These are phyloP conservation scores for Entelexis sorbosivorans DNA, from an alignment of 1,139 yeast species.

Conservation along the genomic window DNA sequence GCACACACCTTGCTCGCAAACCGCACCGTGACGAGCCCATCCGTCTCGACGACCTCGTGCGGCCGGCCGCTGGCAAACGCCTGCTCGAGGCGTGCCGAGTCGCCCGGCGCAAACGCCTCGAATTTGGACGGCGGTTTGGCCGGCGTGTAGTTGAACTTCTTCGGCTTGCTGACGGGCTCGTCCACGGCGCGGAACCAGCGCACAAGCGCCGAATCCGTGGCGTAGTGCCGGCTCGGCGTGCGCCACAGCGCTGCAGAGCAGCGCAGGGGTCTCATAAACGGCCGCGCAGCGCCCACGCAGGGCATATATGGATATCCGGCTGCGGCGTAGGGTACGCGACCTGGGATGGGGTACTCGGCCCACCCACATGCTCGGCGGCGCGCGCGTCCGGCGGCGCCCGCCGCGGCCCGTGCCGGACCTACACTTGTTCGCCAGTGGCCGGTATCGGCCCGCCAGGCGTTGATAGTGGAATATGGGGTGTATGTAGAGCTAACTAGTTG, in stretches of 20 bases:
- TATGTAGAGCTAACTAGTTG: too few relatives aligned
- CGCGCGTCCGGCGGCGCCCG: too few relatives aligned
- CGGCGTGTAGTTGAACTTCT: constrained; percentile 38
- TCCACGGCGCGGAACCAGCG: constrained; percentile 79
- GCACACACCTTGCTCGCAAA: constrained; percentile 41
- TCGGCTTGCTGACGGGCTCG: constrained; percentile 58
- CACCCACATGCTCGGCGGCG: neutral
- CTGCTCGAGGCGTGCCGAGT: constrained; percentile 50
- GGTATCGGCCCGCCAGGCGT: too few relatives aligned
- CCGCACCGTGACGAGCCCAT: constrained; percentile 64
- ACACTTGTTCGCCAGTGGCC: too few relatives aligned
- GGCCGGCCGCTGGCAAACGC: constrained; percentile 28
- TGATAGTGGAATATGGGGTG: too few relatives aligned
- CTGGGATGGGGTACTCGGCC: neutral
- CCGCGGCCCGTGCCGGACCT: too few relatives aligned
- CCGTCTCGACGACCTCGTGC: constrained; percentile 53
- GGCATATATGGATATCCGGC: neutral
- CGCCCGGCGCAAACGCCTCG: constrained; percentile 55
- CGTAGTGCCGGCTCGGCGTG: neutral
- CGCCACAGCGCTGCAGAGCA: neutral
- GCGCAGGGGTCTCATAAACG: neutral
- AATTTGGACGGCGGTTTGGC: constrained; percentile 48
- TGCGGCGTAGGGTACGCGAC: constrained; percentile 3
- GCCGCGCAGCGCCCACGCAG: neutral
- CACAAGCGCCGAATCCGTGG: neutral